Base-by-base conservation (phyloP, 495 filamentous ascomycete genomes). In the Talaromyces thailandensis region DNA sequence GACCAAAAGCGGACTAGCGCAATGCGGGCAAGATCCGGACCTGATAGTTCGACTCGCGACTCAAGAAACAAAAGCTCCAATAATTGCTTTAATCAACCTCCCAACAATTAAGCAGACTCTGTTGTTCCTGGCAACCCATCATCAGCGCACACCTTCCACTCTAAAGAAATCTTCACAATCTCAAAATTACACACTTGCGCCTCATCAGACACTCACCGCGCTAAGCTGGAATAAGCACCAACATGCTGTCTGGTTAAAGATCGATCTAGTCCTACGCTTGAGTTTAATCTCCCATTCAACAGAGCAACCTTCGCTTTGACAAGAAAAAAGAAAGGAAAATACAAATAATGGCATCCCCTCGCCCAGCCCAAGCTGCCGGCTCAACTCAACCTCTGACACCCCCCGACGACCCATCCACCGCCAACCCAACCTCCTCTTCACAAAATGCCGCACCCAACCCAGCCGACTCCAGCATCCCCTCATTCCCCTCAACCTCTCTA, bases 401-500 rank as follows among this genome's bases (percentile, higher is more conserved):
- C 35, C 76, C 77, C 12, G 75, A 75, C 21, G 78, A 80, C 66
- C 70, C 74, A 51, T 62, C 71, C 56, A 68, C 58, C 35, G 67
- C 61, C 63, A 69, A 64, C 62, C 25, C 40, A n/a, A 21, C 55
- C 50, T 67, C 51, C 52, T 66, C 61, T 31, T 23, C 40, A 55
- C 70, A 64, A 60, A 64, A 58, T 60, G 59, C 56, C 57, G 8
- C 65, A 66, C 18, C 80, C 71, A 66, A 70, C 58, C 28, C 35
- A 25, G 5, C 51, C 6, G 55, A 43, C 23, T n/a, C 69, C 58
- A 69, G 73, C 67, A 69, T 77, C 69, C 57, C 76, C 68, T 70
- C 71, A 45, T 66, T 76, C 48, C 81, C 86, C 1, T 70, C 75
- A 1, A 86, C 79, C 28, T 88, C 86, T 0, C 68, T 82, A 18